Percentiles rank a stretch among this genome's conserved stretches.
Conservation (phyloP, 768 basidiomycete genomes). For the Boletus insuetus region DNA sequence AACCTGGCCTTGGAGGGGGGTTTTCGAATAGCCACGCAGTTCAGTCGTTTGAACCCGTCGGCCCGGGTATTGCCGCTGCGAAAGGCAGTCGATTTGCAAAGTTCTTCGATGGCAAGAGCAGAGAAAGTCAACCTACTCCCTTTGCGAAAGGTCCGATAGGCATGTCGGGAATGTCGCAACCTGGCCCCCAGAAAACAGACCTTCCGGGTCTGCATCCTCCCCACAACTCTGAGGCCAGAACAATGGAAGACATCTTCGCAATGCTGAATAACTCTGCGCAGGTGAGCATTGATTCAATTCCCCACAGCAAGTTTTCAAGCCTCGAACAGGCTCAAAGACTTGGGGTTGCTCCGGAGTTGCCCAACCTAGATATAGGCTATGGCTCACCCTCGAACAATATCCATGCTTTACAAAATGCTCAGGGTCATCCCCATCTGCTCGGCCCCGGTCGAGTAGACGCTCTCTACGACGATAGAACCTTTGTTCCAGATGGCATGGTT, state of each 20-base stretch:
- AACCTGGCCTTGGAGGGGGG: slow-evolving; percentile 13
- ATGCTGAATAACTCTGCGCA: slow-evolving; percentile 78
- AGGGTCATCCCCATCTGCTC: slow-evolving; percentile 38
- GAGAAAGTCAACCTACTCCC: slow-evolving; percentile 37
- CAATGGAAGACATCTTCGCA: slow-evolving; percentile 79
- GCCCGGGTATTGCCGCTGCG: slow-evolving; percentile 47
- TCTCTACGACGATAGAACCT: slow-evolving; percentile 74
- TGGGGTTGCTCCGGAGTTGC: slow-evolving; percentile 21
- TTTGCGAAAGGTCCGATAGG: slow-evolving; percentile 39
- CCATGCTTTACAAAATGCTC: slow-evolving; percentile 42
- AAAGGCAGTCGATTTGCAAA: slow-evolving; percentile 87
- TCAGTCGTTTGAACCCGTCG: slow-evolving; percentile 30
- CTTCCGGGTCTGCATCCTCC: slow-evolving; percentile 32
- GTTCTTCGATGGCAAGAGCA: slow-evolving; percentile 75
- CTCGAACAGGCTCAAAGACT: slow-evolving; percentile 28
- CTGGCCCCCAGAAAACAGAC: slow-evolving; percentile 50
- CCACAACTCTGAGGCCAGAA: slow-evolving; percentile 48
- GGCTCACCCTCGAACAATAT: slow-evolving; percentile 25
- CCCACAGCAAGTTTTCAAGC: slow-evolving; percentile 5
- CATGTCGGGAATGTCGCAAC: slow-evolving; percentile 44
- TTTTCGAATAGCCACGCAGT: slow-evolving; percentile 14
- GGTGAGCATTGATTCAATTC: slow-evolving; percentile 40
- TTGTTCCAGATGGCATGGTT: slow-evolving; percentile 83
- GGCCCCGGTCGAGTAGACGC: slow-evolving; percentile 56
- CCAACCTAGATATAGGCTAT: slow-evolving; percentile 27